Percentiles rank a stretch among this genome's conserved stretches.
These are phyloP conservation scores for Gynochthodes officinalis DNA, from an alignment of 257 asterid genomes.

Conservation along the genomic window DNA sequence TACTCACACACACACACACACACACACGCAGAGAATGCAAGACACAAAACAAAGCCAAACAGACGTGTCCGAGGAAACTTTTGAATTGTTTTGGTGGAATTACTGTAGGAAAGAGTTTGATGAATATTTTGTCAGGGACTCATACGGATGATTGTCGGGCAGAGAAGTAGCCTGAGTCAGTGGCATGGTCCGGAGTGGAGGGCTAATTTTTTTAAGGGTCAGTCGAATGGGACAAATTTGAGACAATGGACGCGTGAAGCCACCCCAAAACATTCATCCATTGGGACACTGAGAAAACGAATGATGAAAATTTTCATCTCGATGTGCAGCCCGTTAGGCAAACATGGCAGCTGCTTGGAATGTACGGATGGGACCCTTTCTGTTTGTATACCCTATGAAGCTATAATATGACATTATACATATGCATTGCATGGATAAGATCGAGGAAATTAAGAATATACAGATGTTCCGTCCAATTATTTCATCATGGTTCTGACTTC, in stretches of 20 bases:
- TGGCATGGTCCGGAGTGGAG: slow-evolving; percentile 21
- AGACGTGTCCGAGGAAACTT: slow-evolving; percentile 2
- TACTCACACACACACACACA: too few relatives aligned
- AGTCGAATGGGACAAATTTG: too few relatives aligned
- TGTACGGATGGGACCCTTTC: slow-evolving; percentile 5
- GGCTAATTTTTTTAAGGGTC: too few relatives aligned
- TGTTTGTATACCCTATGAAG: not conserved
- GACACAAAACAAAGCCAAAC: too few relatives aligned
- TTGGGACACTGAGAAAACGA: slow-evolving; percentile 1
- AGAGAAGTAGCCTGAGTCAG: slow-evolving; percentile 4
- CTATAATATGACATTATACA: not conserved
- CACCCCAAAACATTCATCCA: slow-evolving; percentile 7
- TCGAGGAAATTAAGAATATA: slow-evolving; percentile 3
- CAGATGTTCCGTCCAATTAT: too few relatives aligned
- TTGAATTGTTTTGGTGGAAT: not conserved
- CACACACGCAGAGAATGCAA: too few relatives aligned
- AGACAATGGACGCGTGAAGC: slow-evolving; percentile 12
- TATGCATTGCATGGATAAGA: not conserved
- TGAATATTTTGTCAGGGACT: not conserved
- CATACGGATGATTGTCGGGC: slow-evolving; percentile 2
- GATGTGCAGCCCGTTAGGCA: not conserved
- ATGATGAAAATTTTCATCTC: not conserved
- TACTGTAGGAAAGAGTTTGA: not conserved
- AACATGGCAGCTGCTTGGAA: slow-evolving; percentile 14
- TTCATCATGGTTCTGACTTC: too few relatives aligned